Evolutionary conservation across 2,329 filamentous ascomycete species (phyloP).

Genomic region (Epichloe uncinata): DNA sequence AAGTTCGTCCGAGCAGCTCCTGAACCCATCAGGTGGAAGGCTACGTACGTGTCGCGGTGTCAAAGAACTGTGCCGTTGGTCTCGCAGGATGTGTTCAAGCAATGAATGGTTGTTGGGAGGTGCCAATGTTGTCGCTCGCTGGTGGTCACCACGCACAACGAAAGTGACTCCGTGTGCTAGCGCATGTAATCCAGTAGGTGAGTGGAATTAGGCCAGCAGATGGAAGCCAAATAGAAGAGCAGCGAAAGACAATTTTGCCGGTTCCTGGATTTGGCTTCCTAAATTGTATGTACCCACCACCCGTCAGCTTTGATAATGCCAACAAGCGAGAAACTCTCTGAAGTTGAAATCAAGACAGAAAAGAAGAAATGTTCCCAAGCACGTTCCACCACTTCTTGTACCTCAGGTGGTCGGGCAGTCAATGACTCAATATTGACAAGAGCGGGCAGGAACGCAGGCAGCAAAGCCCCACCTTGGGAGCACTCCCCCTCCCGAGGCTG

Average conservation of each 20-base stretch:
- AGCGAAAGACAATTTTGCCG: not conserved
- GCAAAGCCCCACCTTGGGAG: conserved; percentile 1
- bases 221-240: not conserved
- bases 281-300: not conserved
- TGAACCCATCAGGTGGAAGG: no score
- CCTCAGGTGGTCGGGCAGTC: conserved; percentile 2
- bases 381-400: conserved; percentile 3
- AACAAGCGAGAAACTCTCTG: not conserved
- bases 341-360: not conserved
- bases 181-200: no score
- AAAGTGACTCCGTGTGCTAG: not conserved
- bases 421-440: not conserved
- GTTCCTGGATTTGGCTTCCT: not conserved
- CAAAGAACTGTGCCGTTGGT: no score
- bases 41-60: no score
- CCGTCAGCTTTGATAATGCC: not conserved
- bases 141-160: not conserved
- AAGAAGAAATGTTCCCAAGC: not conserved
- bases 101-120: not conserved
- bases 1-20: no score
- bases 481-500: not conserved
- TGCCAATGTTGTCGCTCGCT: not conserved
- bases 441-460: conserved; percentile 3
- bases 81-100: no score
- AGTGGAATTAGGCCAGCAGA: not conserved